Base-by-base conservation (phyloP, 305 asterid genomes). In the Vinca major region DNA sequence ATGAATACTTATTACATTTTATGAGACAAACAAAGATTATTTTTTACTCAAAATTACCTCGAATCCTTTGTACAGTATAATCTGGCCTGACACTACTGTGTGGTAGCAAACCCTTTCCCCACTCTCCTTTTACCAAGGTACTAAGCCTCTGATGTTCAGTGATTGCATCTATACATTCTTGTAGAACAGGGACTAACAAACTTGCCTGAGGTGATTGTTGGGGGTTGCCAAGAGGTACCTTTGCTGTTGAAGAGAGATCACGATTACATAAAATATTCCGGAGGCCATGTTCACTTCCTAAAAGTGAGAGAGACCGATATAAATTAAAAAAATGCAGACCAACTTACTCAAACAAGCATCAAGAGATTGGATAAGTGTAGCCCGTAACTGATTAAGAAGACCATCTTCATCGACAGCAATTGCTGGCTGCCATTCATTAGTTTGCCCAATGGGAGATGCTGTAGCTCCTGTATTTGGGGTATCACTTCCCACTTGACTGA, bases 31-130 rank as follows among this genome's bases (percentile, higher is more conserved):
- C 45, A 66, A 60, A 19, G 16, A 14, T 41, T 16, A 45, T 43
- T 36, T 44, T 55, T 7, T 21, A 67, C 66, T 49, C 67, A 63
- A 65, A 73, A 80, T 75, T 82, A 92, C 98, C 86, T 36, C 87
- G 85, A 74, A 92, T 84, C 78, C 96, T 90, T 72, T 79, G 84
- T 53, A 88, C 97, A 17, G 95, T 83, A 73, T 86, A 85, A 76
- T 87, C 91, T 73, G 97, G 92, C 52, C 79, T 90, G 63, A 87
- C 80, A 65, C 89, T 80, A 66, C 92, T 86, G 66, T 86, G 92
- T 57, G 96, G 93, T 68, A 92, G 95, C 80, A 92, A 74, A 70
- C 97, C 98, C 84, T 92, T 90, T 66, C 84, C 86, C 95, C 96
- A 90, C 74, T 92, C 98, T 76, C 98, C 98, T 83, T 87, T 92